Percentiles rank a stretch among this genome's conserved stretches.
Evolutionary conservation across 2,329 filamentous ascomycete genomes (phyloP).

Genomic region (Xylaria sp.): DNA sequence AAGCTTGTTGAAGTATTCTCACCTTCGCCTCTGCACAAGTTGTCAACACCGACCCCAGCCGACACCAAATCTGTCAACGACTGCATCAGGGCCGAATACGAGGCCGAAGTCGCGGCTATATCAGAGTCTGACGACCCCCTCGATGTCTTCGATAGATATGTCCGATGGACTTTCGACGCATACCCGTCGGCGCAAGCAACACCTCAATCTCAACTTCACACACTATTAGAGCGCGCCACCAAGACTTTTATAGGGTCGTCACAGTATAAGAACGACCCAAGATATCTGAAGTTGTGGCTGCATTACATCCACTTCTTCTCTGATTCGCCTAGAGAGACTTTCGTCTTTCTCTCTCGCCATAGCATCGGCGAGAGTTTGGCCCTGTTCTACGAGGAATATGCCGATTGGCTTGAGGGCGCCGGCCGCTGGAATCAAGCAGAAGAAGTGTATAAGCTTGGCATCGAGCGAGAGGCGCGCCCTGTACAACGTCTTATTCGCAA

Average conservation of each 20-base stretch:
- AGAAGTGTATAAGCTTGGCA: slow-evolving; percentile 90
- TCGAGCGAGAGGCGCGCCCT: slow-evolving; percentile 88
- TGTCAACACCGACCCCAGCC: slow-evolving; percentile 72
- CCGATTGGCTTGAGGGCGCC: slow-evolving; percentile 87
- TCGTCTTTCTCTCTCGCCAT: slow-evolving; percentile 89
- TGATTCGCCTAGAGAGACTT: slow-evolving; percentile 92
- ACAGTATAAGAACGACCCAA: slow-evolving; percentile 94
- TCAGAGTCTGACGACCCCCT: slow-evolving; percentile 93
- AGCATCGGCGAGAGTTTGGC: slow-evolving; percentile 87
- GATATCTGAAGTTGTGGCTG: slow-evolving; percentile 93
- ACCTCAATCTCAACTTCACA: slow-evolving; percentile 87
- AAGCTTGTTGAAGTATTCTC: slow-evolving; percentile 88
- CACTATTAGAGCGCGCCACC: slow-evolving; percentile 90
- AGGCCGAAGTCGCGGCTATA: slow-evolving; percentile 81
- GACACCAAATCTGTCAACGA: slow-evolving; percentile 83
- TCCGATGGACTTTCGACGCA: slow-evolving; percentile 94
- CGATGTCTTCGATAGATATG: slow-evolving; percentile 95
- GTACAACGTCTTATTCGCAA: slow-evolving; percentile 85
- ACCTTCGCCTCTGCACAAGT: slow-evolving; percentile 68
- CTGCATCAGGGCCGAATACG: slow-evolving; percentile 82
- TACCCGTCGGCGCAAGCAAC: slow-evolving; percentile 96
- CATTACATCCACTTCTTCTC: slow-evolving; percentile 94
- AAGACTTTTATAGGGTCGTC: slow-evolving; percentile 85
- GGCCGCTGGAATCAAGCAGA: slow-evolving; percentile 90
- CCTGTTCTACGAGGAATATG: slow-evolving; percentile 96